These are phyloP conservation scores for Boletellus sp. DNA, from an alignment of 768 basidiomycete genomes.

Conservation along the genomic window DNA sequence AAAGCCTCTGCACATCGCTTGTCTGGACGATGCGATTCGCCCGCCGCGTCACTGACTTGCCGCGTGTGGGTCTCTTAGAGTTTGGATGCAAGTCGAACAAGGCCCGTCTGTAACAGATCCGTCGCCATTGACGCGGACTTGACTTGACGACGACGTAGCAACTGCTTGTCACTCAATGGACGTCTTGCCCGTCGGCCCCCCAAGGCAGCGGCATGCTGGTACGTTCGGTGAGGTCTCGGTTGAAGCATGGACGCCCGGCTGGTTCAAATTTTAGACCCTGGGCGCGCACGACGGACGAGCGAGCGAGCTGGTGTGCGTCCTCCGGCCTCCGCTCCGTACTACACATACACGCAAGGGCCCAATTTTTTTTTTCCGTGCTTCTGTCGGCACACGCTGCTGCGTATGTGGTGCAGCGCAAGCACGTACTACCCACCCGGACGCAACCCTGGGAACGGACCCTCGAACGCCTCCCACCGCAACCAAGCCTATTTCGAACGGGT, in stretches of 20 bases:
- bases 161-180: background rate
- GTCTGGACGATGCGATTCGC: too few species aligned
- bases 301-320: background rate
- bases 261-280: background rate
- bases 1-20: too few species aligned
- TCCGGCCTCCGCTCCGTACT: too few species aligned
- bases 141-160: background rate
- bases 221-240: background rate
- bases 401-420: background rate
- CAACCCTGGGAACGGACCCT: constrained; percentile 1
- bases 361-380: background rate
- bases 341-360: too few species aligned
- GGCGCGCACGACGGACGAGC: background rate
- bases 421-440: background rate
- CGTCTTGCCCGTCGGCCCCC: too few species aligned
- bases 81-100: too few species aligned
- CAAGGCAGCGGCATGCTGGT: background rate
- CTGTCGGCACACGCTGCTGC: constrained; percentile 1
- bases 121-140: background rate
- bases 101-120: too few species aligned
- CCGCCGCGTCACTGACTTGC: too few species aligned
- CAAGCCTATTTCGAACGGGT: background rate
- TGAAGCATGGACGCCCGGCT: background rate
- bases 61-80: too few species aligned
- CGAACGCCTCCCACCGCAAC: background rate